phyloP scores from a whole-genome alignment of 2,329 filamentous ascomycete species.

The Dryadomyces quercus-mongolicae region DNA sequence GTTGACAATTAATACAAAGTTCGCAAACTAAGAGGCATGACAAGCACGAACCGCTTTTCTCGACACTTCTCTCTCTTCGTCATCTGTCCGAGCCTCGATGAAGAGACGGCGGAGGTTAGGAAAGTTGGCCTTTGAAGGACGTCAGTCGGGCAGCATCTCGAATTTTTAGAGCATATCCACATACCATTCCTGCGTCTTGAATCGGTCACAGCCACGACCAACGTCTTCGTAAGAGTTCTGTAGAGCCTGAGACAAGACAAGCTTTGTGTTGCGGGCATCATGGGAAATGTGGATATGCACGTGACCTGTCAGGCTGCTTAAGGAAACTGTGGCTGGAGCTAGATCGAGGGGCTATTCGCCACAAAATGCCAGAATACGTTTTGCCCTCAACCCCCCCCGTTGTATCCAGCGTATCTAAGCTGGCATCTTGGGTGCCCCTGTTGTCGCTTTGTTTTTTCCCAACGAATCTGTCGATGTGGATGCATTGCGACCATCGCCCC shows the following conservation, averaged over 20 bases:
- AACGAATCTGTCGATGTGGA: background rate
- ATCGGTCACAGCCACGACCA: background rate
- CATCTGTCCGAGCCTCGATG: constrained; percentile 83
- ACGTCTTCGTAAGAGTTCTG: no score
- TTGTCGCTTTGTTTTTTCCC: background rate
- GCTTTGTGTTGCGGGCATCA: background rate
- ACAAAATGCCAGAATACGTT: background rate
- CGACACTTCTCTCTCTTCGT: constrained; percentile 89
- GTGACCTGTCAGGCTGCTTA: background rate
- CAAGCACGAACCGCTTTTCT: constrained; percentile 59
- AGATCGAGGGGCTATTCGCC: background rate
- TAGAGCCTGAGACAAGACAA: no score
- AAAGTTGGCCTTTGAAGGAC: constrained; percentile 51
- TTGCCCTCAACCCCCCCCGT: background rate
- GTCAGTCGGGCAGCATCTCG: background rate
- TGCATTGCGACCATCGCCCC: background rate
- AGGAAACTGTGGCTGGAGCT: constrained; percentile 2
- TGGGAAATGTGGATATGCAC: background rate
- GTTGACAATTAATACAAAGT: background rate
- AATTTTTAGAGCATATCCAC: background rate
- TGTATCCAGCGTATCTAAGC: background rate
- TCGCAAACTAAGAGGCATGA: background rate
- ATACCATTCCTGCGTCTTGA: background rate
- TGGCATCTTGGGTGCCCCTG: background rate
- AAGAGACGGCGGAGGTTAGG: constrained; percentile 95